These are phyloP conservation scores for Colletotrichum camelliae DNA, from an alignment of 2,329 filamentous ascomycete species.

Conservation along the genomic window DNA sequence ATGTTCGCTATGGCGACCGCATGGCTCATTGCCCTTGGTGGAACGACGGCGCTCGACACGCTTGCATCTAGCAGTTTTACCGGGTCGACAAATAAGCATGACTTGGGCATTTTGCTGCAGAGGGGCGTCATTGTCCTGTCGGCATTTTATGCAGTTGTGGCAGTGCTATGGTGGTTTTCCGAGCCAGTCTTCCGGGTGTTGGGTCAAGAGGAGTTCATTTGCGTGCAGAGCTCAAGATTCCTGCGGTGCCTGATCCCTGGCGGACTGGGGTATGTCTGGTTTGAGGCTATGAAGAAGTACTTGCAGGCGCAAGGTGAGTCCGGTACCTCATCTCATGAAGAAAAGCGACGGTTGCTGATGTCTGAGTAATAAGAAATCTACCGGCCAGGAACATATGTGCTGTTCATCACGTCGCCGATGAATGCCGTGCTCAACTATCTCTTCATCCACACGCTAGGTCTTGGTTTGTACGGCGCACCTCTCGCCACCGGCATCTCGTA, in stretches of 20 bases:
- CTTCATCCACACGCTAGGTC: constrained; percentile 73
- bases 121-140: constrained; percentile 75
- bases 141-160: constrained; percentile 75
- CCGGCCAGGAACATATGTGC: constrained; percentile 80
- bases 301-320: constrained; percentile 83
- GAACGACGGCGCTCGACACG: constrained; percentile 86
- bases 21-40: constrained; percentile 85
- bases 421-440: constrained; percentile 83
- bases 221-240: constrained; percentile 74
- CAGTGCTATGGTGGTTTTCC: constrained; percentile 75
- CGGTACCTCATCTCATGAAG: neutral
- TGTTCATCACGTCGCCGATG: constrained; percentile 81
- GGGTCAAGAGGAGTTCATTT: constrained; percentile 81
- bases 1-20: constrained; percentile 94
- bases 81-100: constrained; percentile 77
- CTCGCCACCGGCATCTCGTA: constrained; percentile 85
- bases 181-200: constrained; percentile 76
- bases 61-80: constrained; percentile 85
- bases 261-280: constrained; percentile 86
- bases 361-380: constrained; percentile 59
- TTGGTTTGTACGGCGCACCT: constrained; percentile 81
- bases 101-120: constrained; percentile 80
- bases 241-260: constrained; percentile 78
- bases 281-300: constrained; percentile 86
- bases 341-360: constrained; percentile 1